These are phyloP conservation scores for Aspergillus transmontanensis DNA, from an alignment of 2,329 filamentous ascomycete species.

Conservation along the genomic window DNA sequence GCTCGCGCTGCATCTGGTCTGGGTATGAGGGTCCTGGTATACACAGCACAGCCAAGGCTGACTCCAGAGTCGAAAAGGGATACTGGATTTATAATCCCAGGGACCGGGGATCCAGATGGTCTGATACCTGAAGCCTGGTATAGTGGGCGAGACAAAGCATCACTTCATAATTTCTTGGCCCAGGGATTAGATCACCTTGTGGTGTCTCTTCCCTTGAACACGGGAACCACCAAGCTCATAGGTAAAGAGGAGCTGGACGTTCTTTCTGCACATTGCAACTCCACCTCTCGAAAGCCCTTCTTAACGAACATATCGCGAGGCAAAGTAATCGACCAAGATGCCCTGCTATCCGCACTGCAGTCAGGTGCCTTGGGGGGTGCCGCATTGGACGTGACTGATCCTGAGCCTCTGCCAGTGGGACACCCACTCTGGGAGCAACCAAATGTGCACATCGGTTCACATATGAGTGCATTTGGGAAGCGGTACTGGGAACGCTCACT, in stretches of 20 bases:
- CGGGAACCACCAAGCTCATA: background rate
- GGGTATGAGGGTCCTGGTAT: too few relatives aligned
- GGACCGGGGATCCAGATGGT: background rate
- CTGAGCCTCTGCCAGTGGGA: background rate
- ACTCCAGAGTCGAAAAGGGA: too few relatives aligned
- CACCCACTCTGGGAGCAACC: background rate
- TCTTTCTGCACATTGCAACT: background rate
- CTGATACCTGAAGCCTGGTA: background rate
- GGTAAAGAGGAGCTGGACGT: background rate
- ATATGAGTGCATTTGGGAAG: background rate
- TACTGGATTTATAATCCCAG: background rate
- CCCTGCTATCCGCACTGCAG: background rate
- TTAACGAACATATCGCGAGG: background rate
- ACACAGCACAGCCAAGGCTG: too few relatives aligned
- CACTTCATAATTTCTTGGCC: background rate
- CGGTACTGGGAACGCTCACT: background rate
- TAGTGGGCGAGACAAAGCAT: background rate
- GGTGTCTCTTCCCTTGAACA: background rate
- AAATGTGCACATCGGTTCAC: background rate
- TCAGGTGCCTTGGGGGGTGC: background rate
- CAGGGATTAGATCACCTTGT: background rate
- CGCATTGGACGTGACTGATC: background rate
- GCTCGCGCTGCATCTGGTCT: too few relatives aligned
- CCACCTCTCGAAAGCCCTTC: background rate
- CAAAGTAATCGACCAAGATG: background rate